phyloP scores from a whole-genome alignment of 805 yeast genomes.

The Komagataella mondaviorum region DNA sequence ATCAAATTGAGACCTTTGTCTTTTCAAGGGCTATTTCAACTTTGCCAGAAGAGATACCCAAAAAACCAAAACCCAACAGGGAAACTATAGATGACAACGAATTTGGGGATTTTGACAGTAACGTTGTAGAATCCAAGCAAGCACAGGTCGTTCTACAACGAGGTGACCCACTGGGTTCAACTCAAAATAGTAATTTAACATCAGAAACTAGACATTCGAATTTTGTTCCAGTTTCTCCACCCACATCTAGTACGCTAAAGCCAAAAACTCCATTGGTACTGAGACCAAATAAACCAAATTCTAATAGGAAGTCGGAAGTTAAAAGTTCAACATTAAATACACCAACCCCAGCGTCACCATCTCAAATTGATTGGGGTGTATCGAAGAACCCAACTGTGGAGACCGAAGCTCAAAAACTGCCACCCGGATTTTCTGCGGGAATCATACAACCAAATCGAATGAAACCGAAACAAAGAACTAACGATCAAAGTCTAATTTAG shows the following conservation, averaged over 20 bases:
- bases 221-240: background rate
- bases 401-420: background rate
- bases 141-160: background rate
- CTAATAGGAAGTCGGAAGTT: background rate
- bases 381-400: background rate
- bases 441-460: slow-evolving; percentile 1
- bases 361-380: background rate
- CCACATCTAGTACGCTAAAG: background rate
- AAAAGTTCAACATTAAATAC: background rate
- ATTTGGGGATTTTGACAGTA: slow-evolving; percentile 5
- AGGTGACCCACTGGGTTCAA: background rate
- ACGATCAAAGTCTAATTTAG: slow-evolving; percentile 1
- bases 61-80: background rate
- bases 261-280: background rate
- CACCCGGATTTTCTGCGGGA: background rate
- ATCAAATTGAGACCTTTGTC: background rate
- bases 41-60: background rate
- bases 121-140: background rate
- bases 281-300: background rate
- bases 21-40: background rate
- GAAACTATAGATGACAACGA: background rate
- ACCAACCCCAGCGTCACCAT: background rate
- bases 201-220: background rate
- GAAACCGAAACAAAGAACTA: background rate
- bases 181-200: background rate